Base-by-base conservation (phyloP, 352 stramenopile genomes). In the Phytophthora hybrid region DNA sequence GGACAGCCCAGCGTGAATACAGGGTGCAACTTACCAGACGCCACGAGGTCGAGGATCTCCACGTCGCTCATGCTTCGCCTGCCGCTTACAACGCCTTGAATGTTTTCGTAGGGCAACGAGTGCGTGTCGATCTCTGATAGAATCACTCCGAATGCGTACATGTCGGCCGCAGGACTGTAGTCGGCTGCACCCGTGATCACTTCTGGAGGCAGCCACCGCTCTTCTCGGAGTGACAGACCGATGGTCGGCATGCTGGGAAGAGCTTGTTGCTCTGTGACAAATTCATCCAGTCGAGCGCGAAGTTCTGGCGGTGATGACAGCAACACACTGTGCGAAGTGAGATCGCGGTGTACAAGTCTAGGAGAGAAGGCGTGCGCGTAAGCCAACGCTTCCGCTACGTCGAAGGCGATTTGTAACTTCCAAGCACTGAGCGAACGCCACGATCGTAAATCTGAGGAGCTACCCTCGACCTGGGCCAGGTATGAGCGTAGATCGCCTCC, bases 41-140 rank as follows among this genome's bases (percentile, higher is more conserved):
- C 69, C 26, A 80, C 66, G 5, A 74, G 54, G 51, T 83, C 57
- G 9, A 83, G 66, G 23, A 83, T 73, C 31, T 75, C 73, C 13
- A 80, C 59, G 3, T 80, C 59, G 21, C 29, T 76, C 41, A 80
- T 63, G n/a, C 4, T 66, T 41, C 70, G 65, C 21, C 60, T 75
- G 8, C 32, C 44, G 16, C 60, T 61, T 10, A 56, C 39, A 29
- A 57, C 57, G 5, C 41, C 39, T 19, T 73, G 13, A 16, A 78
- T 37, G 14, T 84, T 74, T 9, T 83, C 71, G 69, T 92, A 92
- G 2, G 84, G 79, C 11, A 88, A 46, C n/a, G 46, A 63, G 59
- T 90, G 82, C 0, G 82, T 89, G 46, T 89, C 84, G 4, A 92
- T 71, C 55, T 92, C 82, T 1, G 73, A 81, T 32, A 92, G 32